Evolutionary conservation across 1,139 yeast genomes (phyloP).

Genomic region (Suhomyces coccinellae): DNA sequence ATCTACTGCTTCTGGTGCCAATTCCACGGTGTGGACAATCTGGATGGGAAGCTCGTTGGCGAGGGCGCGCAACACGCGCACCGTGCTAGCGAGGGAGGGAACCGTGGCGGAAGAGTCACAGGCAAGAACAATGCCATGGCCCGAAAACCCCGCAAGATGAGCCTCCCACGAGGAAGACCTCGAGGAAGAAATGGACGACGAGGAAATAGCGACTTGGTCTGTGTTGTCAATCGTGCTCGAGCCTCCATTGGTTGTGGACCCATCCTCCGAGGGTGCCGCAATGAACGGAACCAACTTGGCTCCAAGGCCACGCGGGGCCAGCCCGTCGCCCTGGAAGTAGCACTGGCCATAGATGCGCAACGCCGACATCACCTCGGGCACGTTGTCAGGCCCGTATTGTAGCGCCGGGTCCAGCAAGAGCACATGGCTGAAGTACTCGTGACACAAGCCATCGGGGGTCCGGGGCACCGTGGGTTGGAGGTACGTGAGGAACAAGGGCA

Average conservation of each 20-base stretch:
- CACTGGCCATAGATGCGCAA: constrained; percentile 14
- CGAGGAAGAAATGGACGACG: too few species aligned
- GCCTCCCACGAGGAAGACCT: background rate
- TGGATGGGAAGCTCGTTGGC: constrained; percentile 39
- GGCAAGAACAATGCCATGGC: constrained; percentile 42
- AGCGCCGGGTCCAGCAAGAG: background rate
- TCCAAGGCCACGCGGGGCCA: too few species aligned
- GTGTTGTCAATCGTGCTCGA: too few species aligned
- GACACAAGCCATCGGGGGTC: background rate
- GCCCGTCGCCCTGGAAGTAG: constrained; percentile 1
- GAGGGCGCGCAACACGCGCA: constrained; percentile 31
- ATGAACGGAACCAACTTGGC: too few species aligned
- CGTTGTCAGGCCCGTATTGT: constrained; percentile 5
- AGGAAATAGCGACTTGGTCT: too few species aligned
- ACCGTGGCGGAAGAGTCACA: constrained; percentile 20
- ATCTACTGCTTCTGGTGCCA: background rate
- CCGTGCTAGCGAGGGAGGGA: constrained; percentile 22
- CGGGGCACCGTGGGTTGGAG: background rate
- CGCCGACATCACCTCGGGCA: constrained; percentile 10
- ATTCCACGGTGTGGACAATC: constrained; percentile 24
- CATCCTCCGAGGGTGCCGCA: too few species aligned
- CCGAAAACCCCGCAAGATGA: constrained; percentile 19
- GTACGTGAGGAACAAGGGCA: constrained; percentile 1
- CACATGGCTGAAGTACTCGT: constrained; percentile 1
- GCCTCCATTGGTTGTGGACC: too few species aligned